Percentiles rank a stretch among this genome's conserved stretches.
Conservation (phyloP, 192 early-diverging fungal genomes). For the Coemansia sp. region DNA sequence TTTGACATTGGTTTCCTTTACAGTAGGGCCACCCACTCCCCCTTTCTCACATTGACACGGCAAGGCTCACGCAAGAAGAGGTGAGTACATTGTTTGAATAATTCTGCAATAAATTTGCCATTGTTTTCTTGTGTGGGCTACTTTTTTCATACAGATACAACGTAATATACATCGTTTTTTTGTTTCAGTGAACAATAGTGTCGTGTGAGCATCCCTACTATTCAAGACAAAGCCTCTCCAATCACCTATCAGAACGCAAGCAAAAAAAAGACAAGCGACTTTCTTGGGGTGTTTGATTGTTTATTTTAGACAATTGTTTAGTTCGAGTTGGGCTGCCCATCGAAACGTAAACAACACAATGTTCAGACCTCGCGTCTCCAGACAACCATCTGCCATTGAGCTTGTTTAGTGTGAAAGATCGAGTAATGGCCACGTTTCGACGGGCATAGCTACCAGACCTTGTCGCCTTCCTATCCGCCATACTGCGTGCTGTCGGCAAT, state of each 20-base stretch:
- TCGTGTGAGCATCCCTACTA: conserved; percentile 1
- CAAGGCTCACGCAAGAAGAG: not conserved
- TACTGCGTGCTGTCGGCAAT: not conserved
- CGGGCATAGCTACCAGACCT: not conserved
- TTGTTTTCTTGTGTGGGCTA: not conserved
- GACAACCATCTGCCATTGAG: not conserved
- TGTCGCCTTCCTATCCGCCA: not conserved
- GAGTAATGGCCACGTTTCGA: not conserved
- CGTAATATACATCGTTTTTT: not conserved
- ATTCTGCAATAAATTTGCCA: not conserved
- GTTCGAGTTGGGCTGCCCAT: not conserved
- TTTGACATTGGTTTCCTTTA: not conserved
- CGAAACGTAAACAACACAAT: conserved; percentile 5
- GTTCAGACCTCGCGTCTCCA: not conserved
- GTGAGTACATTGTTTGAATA: not conserved
- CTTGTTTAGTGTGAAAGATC: not conserved
- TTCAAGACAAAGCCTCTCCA: conserved; percentile 5
- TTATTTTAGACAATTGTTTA: not conserved
- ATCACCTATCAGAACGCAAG: not conserved
- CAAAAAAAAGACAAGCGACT: not conserved
- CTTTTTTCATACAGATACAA: conserved; percentile 1
- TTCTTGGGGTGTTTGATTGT: not conserved
- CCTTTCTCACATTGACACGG: not conserved
- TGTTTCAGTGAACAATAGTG: conserved; percentile 1
- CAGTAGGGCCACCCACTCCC: not conserved